Conservation (phyloP, 73 alveolate species). For the Paramecium pentaurelia region DNA sequence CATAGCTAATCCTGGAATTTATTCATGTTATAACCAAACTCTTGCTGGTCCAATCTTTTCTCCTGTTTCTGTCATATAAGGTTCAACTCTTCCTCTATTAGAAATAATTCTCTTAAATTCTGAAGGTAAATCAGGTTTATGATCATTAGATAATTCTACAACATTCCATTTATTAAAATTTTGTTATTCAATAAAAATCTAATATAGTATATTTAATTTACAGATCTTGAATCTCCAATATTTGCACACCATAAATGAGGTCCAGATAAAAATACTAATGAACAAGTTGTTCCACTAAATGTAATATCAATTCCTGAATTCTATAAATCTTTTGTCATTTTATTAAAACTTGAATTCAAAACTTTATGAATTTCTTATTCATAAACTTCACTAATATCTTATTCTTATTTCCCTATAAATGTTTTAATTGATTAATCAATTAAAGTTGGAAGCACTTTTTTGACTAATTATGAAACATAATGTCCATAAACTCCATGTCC, state of each 20-base stretch:
- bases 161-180: constrained; percentile 44
- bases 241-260: constrained; percentile 64
- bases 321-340: constrained; percentile 23
- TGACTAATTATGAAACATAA: constrained; percentile 65
- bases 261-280: constrained; percentile 56
- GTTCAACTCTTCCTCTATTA: constrained; percentile 84
- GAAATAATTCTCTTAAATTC: constrained; percentile 81
- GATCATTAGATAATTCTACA: constrained; percentile 78
- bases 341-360: neutral
- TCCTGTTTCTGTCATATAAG: constrained; percentile 68
- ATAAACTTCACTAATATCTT: neutral
- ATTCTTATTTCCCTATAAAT: constrained; percentile 29
- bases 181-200: constrained; percentile 36
- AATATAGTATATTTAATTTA: neutral
- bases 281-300: constrained; percentile 68
- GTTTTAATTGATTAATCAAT: neutral
- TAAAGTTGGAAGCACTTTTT: constrained; percentile 56
- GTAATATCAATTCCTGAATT: constrained; percentile 65
- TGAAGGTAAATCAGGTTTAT: constrained; percentile 82
- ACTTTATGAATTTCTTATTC: neutral
- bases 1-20: constrained; percentile 98
- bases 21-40: constrained; percentile 89
- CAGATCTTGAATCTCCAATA: constrained; percentile 73
- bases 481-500: constrained; percentile 89
- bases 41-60: constrained; percentile 89